Conservation (phyloP, 768 basidiomycete genomes). For the Pisolithus orientalis region DNA sequence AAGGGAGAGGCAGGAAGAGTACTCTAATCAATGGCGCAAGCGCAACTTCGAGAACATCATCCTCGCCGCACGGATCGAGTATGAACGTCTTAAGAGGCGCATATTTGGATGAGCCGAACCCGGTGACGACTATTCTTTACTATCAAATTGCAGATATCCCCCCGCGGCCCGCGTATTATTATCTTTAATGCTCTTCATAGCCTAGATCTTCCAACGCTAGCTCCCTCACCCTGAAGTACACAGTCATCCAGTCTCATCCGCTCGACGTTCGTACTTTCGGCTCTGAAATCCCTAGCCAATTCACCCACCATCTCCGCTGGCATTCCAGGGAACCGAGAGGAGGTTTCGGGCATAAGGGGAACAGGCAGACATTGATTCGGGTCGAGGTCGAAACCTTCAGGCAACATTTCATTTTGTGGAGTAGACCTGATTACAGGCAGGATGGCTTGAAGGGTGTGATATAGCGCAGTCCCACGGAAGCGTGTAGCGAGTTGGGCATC, state of each 20-base stretch:
- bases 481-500: constrained; percentile 71
- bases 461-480: constrained; percentile 72
- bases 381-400: constrained; percentile 45
- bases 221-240: constrained; percentile 58
- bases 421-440: constrained; percentile 28
- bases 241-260: constrained; percentile 50
- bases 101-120: constrained; percentile 14
- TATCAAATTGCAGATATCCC: not conserved
- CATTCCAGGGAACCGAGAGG: constrained; percentile 70
- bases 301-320: constrained; percentile 58
- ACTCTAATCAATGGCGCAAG: constrained; percentile 61
- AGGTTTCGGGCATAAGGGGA: constrained; percentile 54
- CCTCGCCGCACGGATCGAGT: constrained; percentile 53
- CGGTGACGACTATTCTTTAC: not conserved
- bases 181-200: constrained; percentile 25
- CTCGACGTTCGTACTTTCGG: constrained; percentile 54
- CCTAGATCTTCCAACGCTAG: constrained; percentile 47
- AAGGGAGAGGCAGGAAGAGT: constrained; percentile 45
- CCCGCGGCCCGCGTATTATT: not conserved
- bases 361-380: constrained; percentile 55
- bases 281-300: constrained; percentile 52
- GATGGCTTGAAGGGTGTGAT: constrained; percentile 51
- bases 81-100: constrained; percentile 35
- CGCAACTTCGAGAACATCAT: constrained; percentile 52
- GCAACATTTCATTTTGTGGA: constrained; percentile 28